Base-by-base conservation (phyloP, 2,329 filamentous ascomycete genomes). In the Neoscytalidium dimidiatum region DNA sequence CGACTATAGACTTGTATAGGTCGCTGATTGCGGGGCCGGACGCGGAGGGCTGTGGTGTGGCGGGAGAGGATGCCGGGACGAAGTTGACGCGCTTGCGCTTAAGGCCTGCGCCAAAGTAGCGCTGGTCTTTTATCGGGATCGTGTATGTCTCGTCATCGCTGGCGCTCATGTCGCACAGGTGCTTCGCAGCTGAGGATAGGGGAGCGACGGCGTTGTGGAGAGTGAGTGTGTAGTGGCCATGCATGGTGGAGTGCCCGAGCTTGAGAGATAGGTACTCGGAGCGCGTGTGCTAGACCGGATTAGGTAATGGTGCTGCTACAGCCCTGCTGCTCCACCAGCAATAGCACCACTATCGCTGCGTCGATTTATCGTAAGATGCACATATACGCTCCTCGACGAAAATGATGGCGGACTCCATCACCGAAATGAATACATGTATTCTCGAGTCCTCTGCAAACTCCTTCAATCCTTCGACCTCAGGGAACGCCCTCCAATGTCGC, bases 71-170 rank as follows among this genome's bases (percentile, higher is more conserved):
- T 21, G 85, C 82, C 21, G 83, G 80, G 14, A 90, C 84, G 72
- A 90, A 90, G 5, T 81, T 79, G 48, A 90, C 83, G 61, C 79
- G 81, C 76, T 86, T 88, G 69, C 85, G 81, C 72, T 85, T 86
- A 61, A 90, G 82, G n/a, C 87, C 86, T 13, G 86, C 84, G 48
- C 85, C 85, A 68, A 88, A 90, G 64, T 85, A 83, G 13, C 83
- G 82, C 69, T 88, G 86, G 66, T 87, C 82, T 67, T 83, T 80
- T 4, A 87, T 78, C 0, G 87, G 86, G 2, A 85, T 77, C 19
- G 83, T 84, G 66, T 88, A 88, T 48, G 88, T 83, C 38, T 86
- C 84, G 23, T 86, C 83, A 17, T 71, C 77, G 65, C 75, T 66
- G 31, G 46, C 58, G 64, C 57, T 66, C 64, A 63, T 66, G 33